Conservation (phyloP, 2,329 filamentous ascomycete genomes). For the Fusarium subglutinans region DNA sequence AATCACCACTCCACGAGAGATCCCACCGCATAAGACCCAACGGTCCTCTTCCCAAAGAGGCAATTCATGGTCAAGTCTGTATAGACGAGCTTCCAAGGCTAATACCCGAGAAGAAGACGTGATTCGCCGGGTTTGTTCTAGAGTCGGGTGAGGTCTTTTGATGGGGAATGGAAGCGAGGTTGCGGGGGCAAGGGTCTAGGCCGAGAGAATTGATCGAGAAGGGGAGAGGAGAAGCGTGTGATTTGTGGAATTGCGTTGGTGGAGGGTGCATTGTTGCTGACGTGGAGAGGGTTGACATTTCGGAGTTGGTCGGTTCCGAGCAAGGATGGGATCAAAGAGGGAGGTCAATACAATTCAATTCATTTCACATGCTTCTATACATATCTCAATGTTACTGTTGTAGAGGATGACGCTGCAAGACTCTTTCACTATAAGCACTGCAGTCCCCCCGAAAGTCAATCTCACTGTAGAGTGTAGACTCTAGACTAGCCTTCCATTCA, state of each 20-base stretch:
- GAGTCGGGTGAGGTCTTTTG: constrained; percentile 13
- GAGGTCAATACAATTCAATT: not conserved
- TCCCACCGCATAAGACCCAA: not conserved
- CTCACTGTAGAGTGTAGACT: not conserved
- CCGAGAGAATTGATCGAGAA: constrained; percentile 23
- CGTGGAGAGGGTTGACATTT: constrained; percentile 9
- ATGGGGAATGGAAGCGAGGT: constrained; percentile 20
- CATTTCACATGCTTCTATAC: not conserved
- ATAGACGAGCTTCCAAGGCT: constrained; percentile 22
- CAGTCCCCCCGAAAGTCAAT: not conserved
- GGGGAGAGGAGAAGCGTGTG: not conserved
- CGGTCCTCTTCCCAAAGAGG: not conserved
- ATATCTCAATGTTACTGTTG: not conserved
- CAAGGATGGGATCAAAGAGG: constrained; percentile 9
- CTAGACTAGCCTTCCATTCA: too few species aligned
- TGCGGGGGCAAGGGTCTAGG: constrained; percentile 28
- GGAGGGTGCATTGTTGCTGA: constrained; percentile 14
- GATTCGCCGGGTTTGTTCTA: constrained; percentile 15
- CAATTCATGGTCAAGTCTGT: constrained; percentile 2
- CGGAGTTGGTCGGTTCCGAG: constrained; percentile 24
- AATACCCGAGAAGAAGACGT: constrained; percentile 14
- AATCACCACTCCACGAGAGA: not conserved
- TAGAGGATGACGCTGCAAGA: not conserved
- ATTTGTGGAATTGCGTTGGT: constrained; percentile 19
- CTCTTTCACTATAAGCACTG: not conserved